Percentiles rank a stretch among this genome's conserved stretches.
Conservation (phyloP, 164 flowering plant genomes). For the Santalum album region DNA sequence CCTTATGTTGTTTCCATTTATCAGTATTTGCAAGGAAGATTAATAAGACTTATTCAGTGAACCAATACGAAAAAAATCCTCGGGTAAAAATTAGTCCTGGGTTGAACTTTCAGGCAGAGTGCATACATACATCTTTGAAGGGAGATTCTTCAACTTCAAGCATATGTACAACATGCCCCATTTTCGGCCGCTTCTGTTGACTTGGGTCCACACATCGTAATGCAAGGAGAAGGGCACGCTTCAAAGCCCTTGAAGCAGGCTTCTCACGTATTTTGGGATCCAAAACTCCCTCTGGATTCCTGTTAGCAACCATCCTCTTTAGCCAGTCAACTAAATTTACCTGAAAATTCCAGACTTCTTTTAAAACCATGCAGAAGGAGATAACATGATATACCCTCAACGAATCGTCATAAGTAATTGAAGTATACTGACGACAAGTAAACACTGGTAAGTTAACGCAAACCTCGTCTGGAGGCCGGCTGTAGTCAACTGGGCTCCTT, state of each 20-base stretch:
- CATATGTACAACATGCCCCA: conserved; percentile 71
- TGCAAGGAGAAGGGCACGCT: conserved; percentile 61
- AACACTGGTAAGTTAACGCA: background rate
- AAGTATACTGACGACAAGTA: background rate
- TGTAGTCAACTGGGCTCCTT: conserved; percentile 81
- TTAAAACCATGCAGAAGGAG: background rate
- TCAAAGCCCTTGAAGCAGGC: conserved; percentile 53
- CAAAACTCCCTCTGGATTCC: conserved; percentile 52
- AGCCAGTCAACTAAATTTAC: conserved; percentile 72
- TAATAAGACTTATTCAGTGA: no score
- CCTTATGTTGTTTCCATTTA: no score
- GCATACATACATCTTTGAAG: no score
- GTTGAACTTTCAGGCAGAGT: no score
- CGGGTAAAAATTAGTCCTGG: no score
- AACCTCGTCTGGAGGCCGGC: conserved; percentile 79
- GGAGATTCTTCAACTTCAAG: conserved; percentile 24
- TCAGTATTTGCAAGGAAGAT: no score
- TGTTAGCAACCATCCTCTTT: conserved; percentile 49
- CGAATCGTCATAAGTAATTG: background rate
- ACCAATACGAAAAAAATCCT: no score
- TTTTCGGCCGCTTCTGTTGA: conserved; percentile 63
- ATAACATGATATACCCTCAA: background rate
- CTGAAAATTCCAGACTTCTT: conserved; percentile 22
- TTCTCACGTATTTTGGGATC: conserved; percentile 57
- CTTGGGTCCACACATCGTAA: conserved; percentile 63